A percentile compares a stretch with the other conserved stretches of the same genome.
These are phyloP conservation scores for Meyerozyma smithsonii DNA, from an alignment of 1,139 yeast species.

Conservation along the genomic window DNA sequence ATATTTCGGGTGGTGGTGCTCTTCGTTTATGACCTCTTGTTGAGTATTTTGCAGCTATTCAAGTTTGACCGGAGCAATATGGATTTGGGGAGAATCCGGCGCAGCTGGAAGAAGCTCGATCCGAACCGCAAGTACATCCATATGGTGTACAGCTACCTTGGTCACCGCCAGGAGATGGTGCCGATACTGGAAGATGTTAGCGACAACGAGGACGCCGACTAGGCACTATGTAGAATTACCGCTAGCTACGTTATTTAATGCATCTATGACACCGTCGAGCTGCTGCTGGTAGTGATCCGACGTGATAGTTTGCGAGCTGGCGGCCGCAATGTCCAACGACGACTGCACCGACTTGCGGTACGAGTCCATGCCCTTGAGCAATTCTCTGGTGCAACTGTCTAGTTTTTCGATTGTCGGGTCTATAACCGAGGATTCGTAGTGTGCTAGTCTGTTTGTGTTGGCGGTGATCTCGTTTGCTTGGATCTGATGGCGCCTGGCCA, in stretches of 20 bases:
- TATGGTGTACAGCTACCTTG: conserved; percentile 33
- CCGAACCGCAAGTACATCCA: conserved; percentile 39
- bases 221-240: neutral
- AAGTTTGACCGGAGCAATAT: conserved; percentile 36
- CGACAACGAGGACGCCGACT: neutral
- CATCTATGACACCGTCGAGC: conserved; percentile 18
- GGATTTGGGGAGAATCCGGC: conserved; percentile 42
- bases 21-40: conserved; percentile 29
- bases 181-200: neutral
- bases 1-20: conserved; percentile 22
- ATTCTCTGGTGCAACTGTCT: conserved; percentile 6
- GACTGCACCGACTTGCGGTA: neutral
- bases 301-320: conserved; percentile 6
- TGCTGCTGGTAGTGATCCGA: conserved; percentile 15
- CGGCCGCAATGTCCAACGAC: conserved; percentile 3
- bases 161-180: conserved; percentile 10
- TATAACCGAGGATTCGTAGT: conserved; percentile 7
- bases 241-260: conserved; percentile 14
- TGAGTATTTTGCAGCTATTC: conserved; percentile 27
- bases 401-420: conserved; percentile 12
- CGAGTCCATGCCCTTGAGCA: conserved; percentile 5
- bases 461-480: conserved; percentile 11
- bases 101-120: conserved; percentile 41
- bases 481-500: conserved; percentile 14
- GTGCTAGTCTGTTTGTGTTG: conserved; percentile 7